Conservation (phyloP, 768 basidiomycete species). For the Mycena belliarum region DNA sequence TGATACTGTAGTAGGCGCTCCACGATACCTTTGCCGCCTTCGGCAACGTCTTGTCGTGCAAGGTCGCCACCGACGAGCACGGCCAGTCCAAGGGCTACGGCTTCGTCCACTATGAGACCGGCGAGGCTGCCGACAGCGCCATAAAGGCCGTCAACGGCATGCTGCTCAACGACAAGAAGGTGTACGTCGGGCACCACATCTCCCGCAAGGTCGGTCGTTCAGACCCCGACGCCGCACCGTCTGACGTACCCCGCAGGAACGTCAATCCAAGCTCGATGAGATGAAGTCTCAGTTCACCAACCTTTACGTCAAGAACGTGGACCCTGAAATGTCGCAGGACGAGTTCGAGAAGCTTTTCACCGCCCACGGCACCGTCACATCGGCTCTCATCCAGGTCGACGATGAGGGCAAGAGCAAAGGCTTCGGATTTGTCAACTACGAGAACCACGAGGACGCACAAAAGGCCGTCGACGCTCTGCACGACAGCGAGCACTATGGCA, state of each 20-base stretch:
- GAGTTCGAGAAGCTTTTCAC: constrained; percentile 85
- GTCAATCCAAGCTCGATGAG: constrained; percentile 98
- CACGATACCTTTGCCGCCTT: constrained; percentile 99
- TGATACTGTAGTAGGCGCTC: constrained; percentile 64
- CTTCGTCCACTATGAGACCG: constrained; percentile 98
- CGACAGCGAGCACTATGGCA: constrained; percentile 81
- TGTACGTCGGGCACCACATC: constrained; percentile 96
- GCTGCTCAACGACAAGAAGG: constrained; percentile 99
- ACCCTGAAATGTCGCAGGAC: constrained; percentile 77
- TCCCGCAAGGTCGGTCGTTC: constrained; percentile 76
- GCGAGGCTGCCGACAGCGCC: constrained; percentile 91
- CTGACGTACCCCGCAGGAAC: constrained; percentile 55
- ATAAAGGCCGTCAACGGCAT: constrained; percentile 99
- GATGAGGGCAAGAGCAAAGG: constrained; percentile 93
- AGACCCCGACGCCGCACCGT: not conserved
- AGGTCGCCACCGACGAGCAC: constrained; percentile 95
- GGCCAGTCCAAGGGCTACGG: constrained; percentile 97
- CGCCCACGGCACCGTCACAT: constrained; percentile 81
- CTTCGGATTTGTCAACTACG: constrained; percentile 98
- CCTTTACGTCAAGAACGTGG: constrained; percentile 97
- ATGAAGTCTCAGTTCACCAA: constrained; percentile 98
- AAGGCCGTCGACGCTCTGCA: constrained; percentile 87
- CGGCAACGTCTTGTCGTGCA: constrained; percentile 98
- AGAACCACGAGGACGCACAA: constrained; percentile 89
- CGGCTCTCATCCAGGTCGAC: constrained; percentile 81